These are phyloP conservation scores for Coleophoma eucalyptorum DNA, from an alignment of 2,329 filamentous ascomycete genomes.

Conservation along the genomic window DNA sequence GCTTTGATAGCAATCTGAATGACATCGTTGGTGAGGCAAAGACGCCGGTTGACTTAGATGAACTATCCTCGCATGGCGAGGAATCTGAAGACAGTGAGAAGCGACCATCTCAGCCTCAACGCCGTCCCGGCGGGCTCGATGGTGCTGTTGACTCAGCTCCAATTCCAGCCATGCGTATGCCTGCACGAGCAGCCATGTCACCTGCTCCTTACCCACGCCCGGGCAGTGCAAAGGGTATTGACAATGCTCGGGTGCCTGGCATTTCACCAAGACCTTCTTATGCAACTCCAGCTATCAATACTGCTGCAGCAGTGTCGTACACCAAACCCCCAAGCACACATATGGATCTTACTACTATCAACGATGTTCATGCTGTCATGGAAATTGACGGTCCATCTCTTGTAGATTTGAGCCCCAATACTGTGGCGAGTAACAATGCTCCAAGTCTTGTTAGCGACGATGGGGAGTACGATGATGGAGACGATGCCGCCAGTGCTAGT, in stretches of 20 bases:
- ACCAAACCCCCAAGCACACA: slow-evolving; percentile 10
- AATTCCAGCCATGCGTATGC: slow-evolving; percentile 47
- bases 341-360: slow-evolving; percentile 3
- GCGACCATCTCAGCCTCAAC: slow-evolving; percentile 34
- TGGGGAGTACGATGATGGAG: slow-evolving; percentile 72
- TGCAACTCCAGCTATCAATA: slow-evolving; percentile 26
- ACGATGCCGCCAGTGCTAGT: slow-evolving; percentile 48
- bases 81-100: slow-evolving; percentile 48
- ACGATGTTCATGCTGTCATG: slow-evolving; percentile 35
- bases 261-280: slow-evolving; percentile 33
- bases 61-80: slow-evolving; percentile 46
- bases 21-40: slow-evolving; percentile 59
- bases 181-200: slow-evolving; percentile 53
- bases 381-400: slow-evolving; percentile 47
- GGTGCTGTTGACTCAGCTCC: slow-evolving; percentile 31
- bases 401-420: slow-evolving; percentile 64
- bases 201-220: slow-evolving; percentile 44
- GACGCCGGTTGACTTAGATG: slow-evolving; percentile 46
- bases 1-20: slow-evolving; percentile 57
- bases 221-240: slow-evolving; percentile 54
- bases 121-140: slow-evolving; percentile 28
- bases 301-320: slow-evolving; percentile 13
- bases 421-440: slow-evolving; percentile 69
- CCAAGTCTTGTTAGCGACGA: slow-evolving; percentile 79
- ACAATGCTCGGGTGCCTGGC: slow-evolving; percentile 27